Percentiles rank a stretch among this genome's conserved stretches.
Conservation (phyloP, 1,284 basidiomycete species). For the Cryptococcus sp. region DNA sequence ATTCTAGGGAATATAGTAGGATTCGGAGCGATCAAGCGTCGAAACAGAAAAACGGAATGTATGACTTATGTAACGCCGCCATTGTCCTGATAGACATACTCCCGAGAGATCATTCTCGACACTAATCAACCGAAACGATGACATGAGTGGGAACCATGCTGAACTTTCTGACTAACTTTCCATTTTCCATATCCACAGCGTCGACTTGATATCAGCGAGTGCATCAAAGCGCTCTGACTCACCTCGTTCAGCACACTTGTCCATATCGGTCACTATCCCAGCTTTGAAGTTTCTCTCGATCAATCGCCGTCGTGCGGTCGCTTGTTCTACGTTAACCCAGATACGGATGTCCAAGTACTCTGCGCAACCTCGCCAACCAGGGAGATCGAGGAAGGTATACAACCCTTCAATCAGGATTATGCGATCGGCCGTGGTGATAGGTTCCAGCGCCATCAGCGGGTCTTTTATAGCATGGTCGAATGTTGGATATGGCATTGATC, state of each 20-base stretch:
- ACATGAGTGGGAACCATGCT: constrained; percentile 10
- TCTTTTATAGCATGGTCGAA: constrained; percentile 59
- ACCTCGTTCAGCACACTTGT: constrained; percentile 34
- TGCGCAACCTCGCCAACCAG: constrained; percentile 72
- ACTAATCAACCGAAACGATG: constrained; percentile 8
- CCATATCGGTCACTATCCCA: constrained; percentile 29
- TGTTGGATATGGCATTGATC: neutral
- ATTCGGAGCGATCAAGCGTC: no score
- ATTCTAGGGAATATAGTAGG: no score
- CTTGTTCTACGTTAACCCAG: constrained; percentile 67
- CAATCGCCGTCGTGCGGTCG: constrained; percentile 66
- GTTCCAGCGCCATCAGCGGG: constrained; percentile 55
- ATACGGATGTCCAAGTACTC: constrained; percentile 73
- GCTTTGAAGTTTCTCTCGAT: constrained; percentile 56
- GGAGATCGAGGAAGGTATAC: constrained; percentile 70
- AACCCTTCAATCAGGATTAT: constrained; percentile 82
- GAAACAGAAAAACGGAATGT: no score
- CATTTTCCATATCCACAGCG: constrained; percentile 20
- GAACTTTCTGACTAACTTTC: constrained; percentile 9
- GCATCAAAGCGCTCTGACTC: constrained; percentile 6
- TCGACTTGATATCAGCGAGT: constrained; percentile 8
- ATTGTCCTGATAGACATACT: no score
- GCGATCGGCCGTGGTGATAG: constrained; percentile 65
- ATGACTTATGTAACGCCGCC: no score
- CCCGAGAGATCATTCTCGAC: no score